Evolutionary conservation across 495 filamentous ascomycete species (phyloP), one percentile per base, ranked within the genome.

Genomic region (Podospora appendiculata): DNA sequence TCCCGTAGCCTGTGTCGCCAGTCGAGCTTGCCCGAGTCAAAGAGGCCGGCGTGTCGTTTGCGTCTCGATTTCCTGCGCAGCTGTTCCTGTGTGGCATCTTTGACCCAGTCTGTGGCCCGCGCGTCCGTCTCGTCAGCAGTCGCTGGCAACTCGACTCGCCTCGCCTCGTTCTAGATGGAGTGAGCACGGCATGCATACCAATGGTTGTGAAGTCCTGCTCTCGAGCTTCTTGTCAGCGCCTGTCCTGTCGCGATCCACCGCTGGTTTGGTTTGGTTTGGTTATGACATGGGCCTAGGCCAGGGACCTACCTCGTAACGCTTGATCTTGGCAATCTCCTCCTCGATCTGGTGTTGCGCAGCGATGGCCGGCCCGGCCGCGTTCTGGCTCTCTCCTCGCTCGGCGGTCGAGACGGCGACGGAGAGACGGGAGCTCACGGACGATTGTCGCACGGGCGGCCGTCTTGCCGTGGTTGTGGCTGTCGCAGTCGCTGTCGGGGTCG

Each of bases 271-370:
- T 36, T n/a, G n/a, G n/a, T n/a, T n/a, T n/a, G n/a, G n/a, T n/a
- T 2, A 36, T 4, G 19, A 13, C 3, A 38, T 10, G 36, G 36
- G 36, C 10, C 10, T 2, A 38, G 36, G 13, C 9, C 36, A 13
- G 13, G 36, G 8, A 13, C 63, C 35, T 41, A 85, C 85, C 72
- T 97, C 93, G 73, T 98, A 98, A 70, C 94, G 81, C 70, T 96
- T 95, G 64, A 98, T 96, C 73, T 96, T 87, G 42, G 85, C 92
- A 60, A 98, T 95, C 72, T 98, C 93, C 65, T 98, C 92, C 43
- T 88, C 83, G 58, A 95, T 87, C 48, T 86, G 82, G 51, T 82
- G 73, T 51, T 82, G 63, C 59, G 74, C 70, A 14, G 56, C 64
- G 48, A 66, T 59, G 52, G 63, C 59, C 45, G 67, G 66, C 53